phyloP scores from a whole-genome alignment of 768 basidiomycete genomes.

The Gautieria morchelliformis region DNA sequence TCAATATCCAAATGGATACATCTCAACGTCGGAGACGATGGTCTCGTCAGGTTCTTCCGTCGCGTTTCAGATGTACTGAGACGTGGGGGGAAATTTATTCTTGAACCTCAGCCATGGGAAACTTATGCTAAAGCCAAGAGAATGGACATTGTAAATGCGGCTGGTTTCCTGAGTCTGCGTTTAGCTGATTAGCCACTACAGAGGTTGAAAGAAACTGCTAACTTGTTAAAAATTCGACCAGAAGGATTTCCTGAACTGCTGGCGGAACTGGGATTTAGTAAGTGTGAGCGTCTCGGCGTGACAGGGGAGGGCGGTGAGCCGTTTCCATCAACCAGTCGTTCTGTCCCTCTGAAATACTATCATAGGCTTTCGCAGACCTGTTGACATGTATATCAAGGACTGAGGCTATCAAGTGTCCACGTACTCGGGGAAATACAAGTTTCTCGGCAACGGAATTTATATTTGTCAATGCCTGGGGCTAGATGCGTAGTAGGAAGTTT shows the following conservation, averaged over 20 bases:
- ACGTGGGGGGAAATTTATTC: constrained; percentile 57
- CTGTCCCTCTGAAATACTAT: neutral
- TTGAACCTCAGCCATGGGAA: constrained; percentile 83
- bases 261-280: constrained; percentile 51
- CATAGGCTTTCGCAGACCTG: constrained; percentile 50
- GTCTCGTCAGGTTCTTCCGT: constrained; percentile 55
- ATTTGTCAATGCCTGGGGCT: too few species aligned
- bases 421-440: too few species aligned
- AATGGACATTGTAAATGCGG: constrained; percentile 42
- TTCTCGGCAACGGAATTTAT: too few species aligned
- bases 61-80: constrained; percentile 47
- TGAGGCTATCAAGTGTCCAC: neutral
- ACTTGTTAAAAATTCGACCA: constrained; percentile 47
- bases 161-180: neutral
- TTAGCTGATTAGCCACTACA: constrained; percentile 14
- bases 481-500: too few species aligned
- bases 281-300: constrained; percentile 37
- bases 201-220: constrained; percentile 53
- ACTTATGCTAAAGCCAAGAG: constrained; percentile 72
- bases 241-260: constrained; percentile 51
- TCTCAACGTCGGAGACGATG: constrained; percentile 69
- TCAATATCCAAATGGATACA: constrained; percentile 93
- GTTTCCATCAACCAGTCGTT: neutral
- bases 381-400: constrained; percentile 53
- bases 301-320: constrained; percentile 57